Conservation (phyloP, 1,284 basidiomycete species). For the Cutaneotrichosporon curvatum region DNA sequence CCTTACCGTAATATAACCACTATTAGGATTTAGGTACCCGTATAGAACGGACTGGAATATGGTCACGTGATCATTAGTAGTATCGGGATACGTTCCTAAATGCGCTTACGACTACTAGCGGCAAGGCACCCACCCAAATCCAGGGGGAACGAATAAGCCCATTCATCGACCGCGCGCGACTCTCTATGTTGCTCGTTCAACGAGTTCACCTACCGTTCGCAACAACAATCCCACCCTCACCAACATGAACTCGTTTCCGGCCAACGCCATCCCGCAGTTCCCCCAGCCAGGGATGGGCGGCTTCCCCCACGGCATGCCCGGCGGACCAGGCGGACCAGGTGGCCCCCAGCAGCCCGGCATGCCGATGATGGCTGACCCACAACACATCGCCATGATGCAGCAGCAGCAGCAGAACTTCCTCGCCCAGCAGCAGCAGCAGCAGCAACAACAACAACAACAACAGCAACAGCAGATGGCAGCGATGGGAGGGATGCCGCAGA, state of each 20-base stretch:
- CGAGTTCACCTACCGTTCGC: not conserved
- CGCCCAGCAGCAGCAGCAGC: slow-evolving; percentile 18
- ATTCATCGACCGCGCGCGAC: too few relatives aligned
- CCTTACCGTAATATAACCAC: too few relatives aligned
- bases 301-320: not conserved
- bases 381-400: slow-evolving; percentile 16
- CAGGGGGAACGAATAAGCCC: too few relatives aligned
- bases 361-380: slow-evolving; percentile 6
- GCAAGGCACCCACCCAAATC: too few relatives aligned
- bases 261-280: slow-evolving; percentile 14
- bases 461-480: not conserved
- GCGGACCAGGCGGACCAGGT: slow-evolving; percentile 1
- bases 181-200: too few relatives aligned
- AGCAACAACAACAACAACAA: too few relatives aligned
- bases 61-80: too few relatives aligned
- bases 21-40: too few relatives aligned
- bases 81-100: too few relatives aligned
- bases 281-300: not conserved
- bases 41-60: too few relatives aligned
- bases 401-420: slow-evolving; percentile 15
- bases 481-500: slow-evolving; percentile 2
- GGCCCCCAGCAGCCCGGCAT: slow-evolving; percentile 1
- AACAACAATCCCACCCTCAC: not conserved
- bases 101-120: too few relatives aligned
- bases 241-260: slow-evolving; percentile 15